A percentile compares a stretch with the other conserved stretches of the same genome.
Evolutionary conservation across 352 stramenopile genomes (phyloP).

Genomic region (Peronospora tabacina): DNA sequence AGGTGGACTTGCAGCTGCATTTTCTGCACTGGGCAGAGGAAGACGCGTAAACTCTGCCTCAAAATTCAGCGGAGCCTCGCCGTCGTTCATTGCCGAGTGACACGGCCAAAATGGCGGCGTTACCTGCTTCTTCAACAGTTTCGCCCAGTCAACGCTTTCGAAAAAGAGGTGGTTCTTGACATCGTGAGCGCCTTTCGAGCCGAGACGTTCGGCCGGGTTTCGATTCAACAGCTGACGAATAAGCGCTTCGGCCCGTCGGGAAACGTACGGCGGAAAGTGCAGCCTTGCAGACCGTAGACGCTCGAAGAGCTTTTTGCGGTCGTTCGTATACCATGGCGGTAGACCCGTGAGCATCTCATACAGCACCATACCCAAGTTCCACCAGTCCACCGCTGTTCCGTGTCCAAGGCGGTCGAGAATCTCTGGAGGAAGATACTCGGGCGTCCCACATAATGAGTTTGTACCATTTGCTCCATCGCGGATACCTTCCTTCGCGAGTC

Average conservation of each 20-base stretch:
- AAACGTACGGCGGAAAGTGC: constrained; percentile 82
- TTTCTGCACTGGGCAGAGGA: constrained; percentile 68
- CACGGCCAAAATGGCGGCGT: constrained; percentile 69
- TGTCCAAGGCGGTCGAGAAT: constrained; percentile 73
- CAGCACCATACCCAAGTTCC: constrained; percentile 80
- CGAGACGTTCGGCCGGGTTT: constrained; percentile 60
- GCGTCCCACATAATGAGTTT: constrained; percentile 81
- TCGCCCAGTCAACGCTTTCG: constrained; percentile 63
- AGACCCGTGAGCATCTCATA: constrained; percentile 82
- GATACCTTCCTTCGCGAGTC: constrained; percentile 75
- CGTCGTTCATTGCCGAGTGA: constrained; percentile 57
- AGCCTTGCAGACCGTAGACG: constrained; percentile 66
- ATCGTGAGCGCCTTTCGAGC: constrained; percentile 54
- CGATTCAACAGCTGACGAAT: constrained; percentile 78
- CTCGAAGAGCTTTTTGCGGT: constrained; percentile 86
- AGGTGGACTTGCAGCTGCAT: constrained; percentile 16
- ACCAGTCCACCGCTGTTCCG: constrained; percentile 91
- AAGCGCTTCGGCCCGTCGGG: constrained; percentile 56
- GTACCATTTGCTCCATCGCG: constrained; percentile 53
- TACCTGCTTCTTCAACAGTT: constrained; percentile 51
- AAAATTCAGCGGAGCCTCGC: constrained; percentile 76
- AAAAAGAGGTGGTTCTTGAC: constrained; percentile 79
- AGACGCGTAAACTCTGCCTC: constrained; percentile 80
- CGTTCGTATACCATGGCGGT: constrained; percentile 84
- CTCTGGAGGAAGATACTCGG: constrained; percentile 85